These are phyloP conservation scores for Talaromyces borbonicus DNA, from an alignment of 495 filamentous ascomycete species.

Conservation along the genomic window DNA sequence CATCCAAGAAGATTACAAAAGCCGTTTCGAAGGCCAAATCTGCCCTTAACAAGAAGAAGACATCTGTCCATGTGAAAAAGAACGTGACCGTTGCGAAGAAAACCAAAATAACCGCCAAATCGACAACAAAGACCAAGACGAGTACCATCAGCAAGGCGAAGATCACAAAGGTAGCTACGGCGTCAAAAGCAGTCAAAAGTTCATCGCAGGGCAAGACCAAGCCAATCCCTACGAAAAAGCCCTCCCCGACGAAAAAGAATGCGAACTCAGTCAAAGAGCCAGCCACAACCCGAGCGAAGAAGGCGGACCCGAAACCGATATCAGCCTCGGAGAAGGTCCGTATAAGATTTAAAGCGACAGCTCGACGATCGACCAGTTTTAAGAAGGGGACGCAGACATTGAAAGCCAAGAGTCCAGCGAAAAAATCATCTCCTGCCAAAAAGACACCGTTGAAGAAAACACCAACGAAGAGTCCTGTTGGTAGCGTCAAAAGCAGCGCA, in stretches of 20 bases:
- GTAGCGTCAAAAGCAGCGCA: conserved; percentile 2
- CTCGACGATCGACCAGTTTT: conserved; percentile 6
- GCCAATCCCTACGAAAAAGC: no score
- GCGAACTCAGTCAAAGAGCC: background rate
- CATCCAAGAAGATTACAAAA: conserved; percentile 32
- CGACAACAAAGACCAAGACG: conserved; percentile 10
- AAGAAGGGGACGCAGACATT: conserved; percentile 7
- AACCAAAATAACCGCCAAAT: conserved; percentile 11
- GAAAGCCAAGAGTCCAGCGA: conserved; percentile 4
- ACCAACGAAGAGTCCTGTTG: conserved; percentile 2
- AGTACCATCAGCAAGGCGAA: conserved; percentile 8
- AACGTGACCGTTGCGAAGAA: conserved; percentile 12
- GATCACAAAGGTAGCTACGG: conserved; percentile 7
- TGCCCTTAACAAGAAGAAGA: conserved; percentile 10
- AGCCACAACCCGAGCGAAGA: background rate
- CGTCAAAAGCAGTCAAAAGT: conserved; percentile 1
- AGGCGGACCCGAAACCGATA: background rate
- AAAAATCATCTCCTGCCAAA: background rate
- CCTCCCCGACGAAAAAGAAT: conserved; percentile 7
- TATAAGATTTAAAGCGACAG: conserved; percentile 10
- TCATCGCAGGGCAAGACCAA: background rate
- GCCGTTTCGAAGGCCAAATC: conserved; percentile 19
- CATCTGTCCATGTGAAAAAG: conserved; percentile 5
- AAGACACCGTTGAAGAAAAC: conserved; percentile 5
- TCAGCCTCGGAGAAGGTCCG: conserved; percentile 8